Evolutionary conservation across 352 stramenopile species (phyloP), one percentile per base, ranked within the genome.

Genomic region (Pythium brassicae): DNA sequence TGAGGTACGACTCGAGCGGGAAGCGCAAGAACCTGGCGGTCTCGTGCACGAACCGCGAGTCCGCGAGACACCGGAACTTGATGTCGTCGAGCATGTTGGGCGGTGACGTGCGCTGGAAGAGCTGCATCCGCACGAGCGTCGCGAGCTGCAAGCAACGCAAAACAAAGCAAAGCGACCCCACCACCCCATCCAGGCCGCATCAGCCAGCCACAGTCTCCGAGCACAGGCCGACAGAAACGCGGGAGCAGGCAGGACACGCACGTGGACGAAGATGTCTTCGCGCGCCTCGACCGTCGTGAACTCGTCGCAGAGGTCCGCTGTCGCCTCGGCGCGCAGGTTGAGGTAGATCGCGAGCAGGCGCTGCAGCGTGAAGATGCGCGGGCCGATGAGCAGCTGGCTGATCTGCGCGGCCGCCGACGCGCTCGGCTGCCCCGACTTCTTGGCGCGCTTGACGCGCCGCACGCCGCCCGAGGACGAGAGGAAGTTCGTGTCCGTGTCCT

Each of bases 231-330:
- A 3, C 9, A 32, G 7, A 9, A 11, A 32, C 19, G 25, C 45
- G 26, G 19, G 29, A n/a, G 5, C 0, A 14, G 9, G 17, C 9
- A 50, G 20, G 42, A 3, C 3, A 69, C 81, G 65, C 61, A 91
- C 81, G 63, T 89, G 78, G 35, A 63, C 79, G 55, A 92, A 88
- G n/a, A 89, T 78, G 63, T 92, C 81, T 39, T 87, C 81, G 32
- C 81, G 76, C 46, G 76, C 74, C 65, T 83, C 73, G 9, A 50
- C 55, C 4, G 32, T 14, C 15, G 59, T 29, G 63, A 53, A 57
- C 26, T 42, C 23, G 42, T 53, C 57, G 44, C 29, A 69, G 20
- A 57, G 27, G 15, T 65, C 68, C 20, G 72, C 74, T 2, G 74
- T 61, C 17, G 63, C 71, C 63, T 89, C 78, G 5, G 66, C 62